Percentiles rank a stretch among this genome's conserved stretches.
Conservation (phyloP, 2,329 filamentous ascomycete species). For the Xylaria sp. region DNA sequence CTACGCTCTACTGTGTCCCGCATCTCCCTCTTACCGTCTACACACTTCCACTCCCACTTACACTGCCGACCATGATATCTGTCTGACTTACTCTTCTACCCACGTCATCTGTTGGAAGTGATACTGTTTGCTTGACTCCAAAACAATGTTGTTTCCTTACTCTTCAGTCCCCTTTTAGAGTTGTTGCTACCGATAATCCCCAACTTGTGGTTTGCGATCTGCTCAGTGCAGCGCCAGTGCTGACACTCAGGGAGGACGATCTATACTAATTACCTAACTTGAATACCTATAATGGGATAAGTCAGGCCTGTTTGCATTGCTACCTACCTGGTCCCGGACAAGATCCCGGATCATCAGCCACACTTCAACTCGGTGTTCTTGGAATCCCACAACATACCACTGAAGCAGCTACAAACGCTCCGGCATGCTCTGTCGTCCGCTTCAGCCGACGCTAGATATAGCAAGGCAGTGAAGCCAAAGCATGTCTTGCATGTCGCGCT, state of each 20-base stretch:
- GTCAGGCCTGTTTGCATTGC: background rate
- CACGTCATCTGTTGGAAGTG: conserved; percentile 21
- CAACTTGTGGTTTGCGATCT: conserved; percentile 14
- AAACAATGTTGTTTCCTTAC: background rate
- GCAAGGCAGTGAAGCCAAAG: conserved; percentile 31
- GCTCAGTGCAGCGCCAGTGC: background rate
- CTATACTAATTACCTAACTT: background rate
- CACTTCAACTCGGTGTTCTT: background rate
- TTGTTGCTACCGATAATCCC: background rate
- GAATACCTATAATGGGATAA: background rate
- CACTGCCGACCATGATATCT: conserved; percentile 5
- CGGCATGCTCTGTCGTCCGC: conserved; percentile 24
- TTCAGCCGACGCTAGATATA: conserved; percentile 33
- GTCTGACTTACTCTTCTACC: background rate
- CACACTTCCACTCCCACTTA: background rate
- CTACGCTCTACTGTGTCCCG: conserved; percentile 12
- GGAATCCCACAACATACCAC: conserved; percentile 17
- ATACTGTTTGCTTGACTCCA: background rate
- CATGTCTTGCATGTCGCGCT: conserved; percentile 36
- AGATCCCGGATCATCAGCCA: background rate
- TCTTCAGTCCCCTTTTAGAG: conserved; percentile 5
- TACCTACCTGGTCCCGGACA: background rate
- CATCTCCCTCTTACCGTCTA: conserved; percentile 19
- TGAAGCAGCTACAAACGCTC: conserved; percentile 11
- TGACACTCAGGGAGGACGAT: background rate